Percentiles rank a stretch among this genome's conserved stretches.
Evolutionary conservation across 345 rosid genomes (phyloP).

Genomic region (Erysimum cheiranthoides): DNA sequence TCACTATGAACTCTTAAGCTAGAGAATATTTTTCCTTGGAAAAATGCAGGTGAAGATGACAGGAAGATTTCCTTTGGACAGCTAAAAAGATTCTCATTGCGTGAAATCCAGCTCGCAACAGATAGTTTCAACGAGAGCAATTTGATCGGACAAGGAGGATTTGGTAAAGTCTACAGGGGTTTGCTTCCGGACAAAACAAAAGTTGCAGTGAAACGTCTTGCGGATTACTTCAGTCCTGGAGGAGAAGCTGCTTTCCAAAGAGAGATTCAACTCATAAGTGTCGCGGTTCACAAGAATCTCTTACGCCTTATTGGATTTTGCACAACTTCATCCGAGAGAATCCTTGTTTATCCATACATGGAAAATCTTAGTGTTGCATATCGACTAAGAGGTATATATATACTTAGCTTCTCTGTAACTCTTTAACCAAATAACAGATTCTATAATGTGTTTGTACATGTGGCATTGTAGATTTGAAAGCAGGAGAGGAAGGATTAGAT

Average conservation of each 20-base stretch:
- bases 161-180: slow-evolving; percentile 91
- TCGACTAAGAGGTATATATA: slow-evolving; percentile 69
- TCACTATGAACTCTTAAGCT: slow-evolving; percentile 19
- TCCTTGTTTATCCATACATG: slow-evolving; percentile 94
- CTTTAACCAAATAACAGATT: slow-evolving; percentile 5
- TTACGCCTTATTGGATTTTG: slow-evolving; percentile 81
- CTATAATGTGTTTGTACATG: neutral
- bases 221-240: slow-evolving; percentile 72
- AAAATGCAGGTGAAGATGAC: slow-evolving; percentile 74
- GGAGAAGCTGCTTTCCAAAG: slow-evolving; percentile 89
- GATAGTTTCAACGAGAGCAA: slow-evolving; percentile 79
- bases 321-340: slow-evolving; percentile 74
- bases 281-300: slow-evolving; percentile 86
- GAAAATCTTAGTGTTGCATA: slow-evolving; percentile 83
- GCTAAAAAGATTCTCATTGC: slow-evolving; percentile 75
- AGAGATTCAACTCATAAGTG: slow-evolving; percentile 84
- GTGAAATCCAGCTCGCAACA: slow-evolving; percentile 81
- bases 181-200: slow-evolving; percentile 75
- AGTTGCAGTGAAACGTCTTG: slow-evolving; percentile 86
- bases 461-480: slow-evolving; percentile 58
- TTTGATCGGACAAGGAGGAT: slow-evolving; percentile 92
- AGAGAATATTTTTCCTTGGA: neutral
- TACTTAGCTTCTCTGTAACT: neutral
- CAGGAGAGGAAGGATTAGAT: slow-evolving; percentile 75
- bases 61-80: slow-evolving; percentile 70